phyloP scores from a whole-genome alignment of 768 basidiomycete genomes.

The Udeniomyces megalosporus region DNA sequence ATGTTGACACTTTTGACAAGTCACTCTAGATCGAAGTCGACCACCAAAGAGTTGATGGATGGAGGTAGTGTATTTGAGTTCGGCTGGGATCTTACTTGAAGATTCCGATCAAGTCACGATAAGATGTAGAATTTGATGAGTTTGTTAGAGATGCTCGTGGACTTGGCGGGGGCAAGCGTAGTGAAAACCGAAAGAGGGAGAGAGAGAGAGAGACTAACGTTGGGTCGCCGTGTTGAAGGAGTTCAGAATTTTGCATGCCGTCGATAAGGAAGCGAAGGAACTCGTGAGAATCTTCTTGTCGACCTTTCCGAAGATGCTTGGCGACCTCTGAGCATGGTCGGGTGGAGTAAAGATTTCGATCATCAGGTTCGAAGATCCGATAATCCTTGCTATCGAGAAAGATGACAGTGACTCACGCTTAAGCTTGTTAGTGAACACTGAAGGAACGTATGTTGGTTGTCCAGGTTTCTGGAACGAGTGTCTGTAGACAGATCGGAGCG shows the following conservation, averaged over 20 bases:
- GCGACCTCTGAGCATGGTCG: neutral
- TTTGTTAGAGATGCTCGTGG: conserved; percentile 1
- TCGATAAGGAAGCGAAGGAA: conserved; percentile 90
- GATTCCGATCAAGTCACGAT: neutral
- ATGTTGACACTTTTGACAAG: conserved; percentile 60
- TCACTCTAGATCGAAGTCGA: conserved; percentile 72
- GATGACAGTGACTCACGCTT: conserved; percentile 38
- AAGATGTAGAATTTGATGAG: too few relatives aligned
- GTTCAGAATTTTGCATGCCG: conserved; percentile 56
- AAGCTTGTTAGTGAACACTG: conserved; percentile 47
- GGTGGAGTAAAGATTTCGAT: neutral
- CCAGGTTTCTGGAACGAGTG: conserved; percentile 37
- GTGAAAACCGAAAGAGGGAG: neutral
- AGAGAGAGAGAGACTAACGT: conserved; percentile 38
- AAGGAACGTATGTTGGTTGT: conserved; percentile 43
- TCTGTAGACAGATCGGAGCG: conserved; percentile 42
- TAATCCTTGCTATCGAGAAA: neutral
- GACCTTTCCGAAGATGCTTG: conserved; percentile 40
- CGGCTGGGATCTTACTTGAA: conserved; percentile 27
- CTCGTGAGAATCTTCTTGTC: conserved; percentile 96
- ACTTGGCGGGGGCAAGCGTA: neutral
- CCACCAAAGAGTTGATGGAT: conserved; percentile 92
- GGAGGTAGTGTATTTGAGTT: conserved; percentile 63
- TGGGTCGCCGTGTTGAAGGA: conserved; percentile 50
- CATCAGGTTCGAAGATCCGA: neutral